A percentile compares a stretch with the other conserved stretches of the same genome.
Evolutionary conservation across 805 yeast species (phyloP).

Genomic region (Myxozyma sirexii): DNA sequence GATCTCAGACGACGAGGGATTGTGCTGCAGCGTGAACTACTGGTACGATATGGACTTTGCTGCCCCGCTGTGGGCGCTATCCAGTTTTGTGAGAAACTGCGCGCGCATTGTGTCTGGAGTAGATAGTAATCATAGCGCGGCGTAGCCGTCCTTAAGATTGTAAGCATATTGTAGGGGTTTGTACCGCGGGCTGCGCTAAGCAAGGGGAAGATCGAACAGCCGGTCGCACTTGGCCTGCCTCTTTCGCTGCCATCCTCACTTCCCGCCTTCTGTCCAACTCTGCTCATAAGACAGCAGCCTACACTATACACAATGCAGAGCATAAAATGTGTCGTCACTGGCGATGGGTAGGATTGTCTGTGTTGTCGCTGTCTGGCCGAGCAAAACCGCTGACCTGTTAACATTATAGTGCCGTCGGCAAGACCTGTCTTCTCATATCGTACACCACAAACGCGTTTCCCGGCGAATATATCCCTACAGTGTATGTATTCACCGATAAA

Average conservation of each 20-base stretch:
- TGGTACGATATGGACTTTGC: conserved; percentile 34
- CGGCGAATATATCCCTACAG: conserved; percentile 91
- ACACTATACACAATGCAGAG: conserved; percentile 80
- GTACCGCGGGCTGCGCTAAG: neutral
- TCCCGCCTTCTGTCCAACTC: neutral
- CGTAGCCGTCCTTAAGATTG: too few species aligned
- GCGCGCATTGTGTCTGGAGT: neutral
- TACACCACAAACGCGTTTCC: conserved; percentile 93
- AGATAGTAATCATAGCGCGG: too few species aligned
- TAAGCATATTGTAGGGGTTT: neutral
- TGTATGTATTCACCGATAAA: conserved; percentile 40
- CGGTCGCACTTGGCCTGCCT: neutral
- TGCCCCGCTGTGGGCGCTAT: conserved; percentile 24
- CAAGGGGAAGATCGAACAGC: neutral
- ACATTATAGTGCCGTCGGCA: conserved; percentile 77
- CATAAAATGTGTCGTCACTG: conserved; percentile 89
- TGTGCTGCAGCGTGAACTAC: conserved; percentile 28
- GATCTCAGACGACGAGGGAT: conserved; percentile 25
- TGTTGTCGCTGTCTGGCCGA: neutral
- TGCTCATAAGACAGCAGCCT: too few species aligned
- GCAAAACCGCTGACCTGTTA: conserved; percentile 1
- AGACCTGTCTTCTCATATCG: conserved; percentile 82
- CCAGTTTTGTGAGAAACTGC: conserved; percentile 8
- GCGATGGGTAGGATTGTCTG: conserved; percentile 63
- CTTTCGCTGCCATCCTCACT: neutral